These are phyloP conservation scores for Globisporangium apiculatum DNA, from an alignment of 352 stramenopile species.

Conservation along the genomic window DNA sequence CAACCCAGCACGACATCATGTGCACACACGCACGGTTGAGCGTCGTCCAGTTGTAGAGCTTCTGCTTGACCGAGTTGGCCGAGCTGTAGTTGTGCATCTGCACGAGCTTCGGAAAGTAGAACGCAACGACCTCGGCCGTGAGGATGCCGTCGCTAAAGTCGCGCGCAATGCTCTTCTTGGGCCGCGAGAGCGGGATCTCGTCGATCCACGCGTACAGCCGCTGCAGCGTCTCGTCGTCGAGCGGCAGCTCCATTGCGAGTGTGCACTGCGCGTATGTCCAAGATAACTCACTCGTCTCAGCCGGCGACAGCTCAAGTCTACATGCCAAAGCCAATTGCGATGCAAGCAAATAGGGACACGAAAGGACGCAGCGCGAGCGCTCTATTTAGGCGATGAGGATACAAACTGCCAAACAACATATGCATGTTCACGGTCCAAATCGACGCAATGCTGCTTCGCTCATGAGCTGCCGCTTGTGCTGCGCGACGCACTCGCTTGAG, in stretches of 20 bases:
- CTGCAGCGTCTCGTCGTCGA: constrained; percentile 89
- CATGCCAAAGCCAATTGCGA: too few species aligned
- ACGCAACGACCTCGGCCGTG: constrained; percentile 87
- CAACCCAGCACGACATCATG: not conserved
- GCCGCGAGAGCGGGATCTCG: constrained; percentile 90
- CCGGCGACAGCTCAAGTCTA: too few species aligned
- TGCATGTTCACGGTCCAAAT: constrained; percentile 30
- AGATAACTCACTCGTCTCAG: too few species aligned
- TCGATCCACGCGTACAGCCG: constrained; percentile 95
- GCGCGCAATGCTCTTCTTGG: constrained; percentile 93
- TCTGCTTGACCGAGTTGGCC: constrained; percentile 90
- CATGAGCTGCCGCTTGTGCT: constrained; percentile 91
- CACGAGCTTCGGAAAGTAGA: constrained; percentile 94
- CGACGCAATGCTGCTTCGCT: constrained; percentile 87
- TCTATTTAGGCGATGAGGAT: constrained; percentile 2
- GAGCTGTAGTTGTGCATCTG: constrained; percentile 96
- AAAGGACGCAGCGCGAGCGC: constrained; percentile 24
- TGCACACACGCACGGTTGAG: constrained; percentile 70
- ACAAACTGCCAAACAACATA: not conserved
- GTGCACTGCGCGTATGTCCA: too few species aligned
- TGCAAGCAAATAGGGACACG: not conserved
- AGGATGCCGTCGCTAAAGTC: constrained; percentile 94
- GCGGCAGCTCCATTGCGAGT: constrained; percentile 37
- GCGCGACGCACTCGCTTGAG: constrained; percentile 90
- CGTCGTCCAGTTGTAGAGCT: constrained; percentile 96